Base-by-base conservation (phyloP, 768 basidiomycete species). In the Suillus spraguei region DNA sequence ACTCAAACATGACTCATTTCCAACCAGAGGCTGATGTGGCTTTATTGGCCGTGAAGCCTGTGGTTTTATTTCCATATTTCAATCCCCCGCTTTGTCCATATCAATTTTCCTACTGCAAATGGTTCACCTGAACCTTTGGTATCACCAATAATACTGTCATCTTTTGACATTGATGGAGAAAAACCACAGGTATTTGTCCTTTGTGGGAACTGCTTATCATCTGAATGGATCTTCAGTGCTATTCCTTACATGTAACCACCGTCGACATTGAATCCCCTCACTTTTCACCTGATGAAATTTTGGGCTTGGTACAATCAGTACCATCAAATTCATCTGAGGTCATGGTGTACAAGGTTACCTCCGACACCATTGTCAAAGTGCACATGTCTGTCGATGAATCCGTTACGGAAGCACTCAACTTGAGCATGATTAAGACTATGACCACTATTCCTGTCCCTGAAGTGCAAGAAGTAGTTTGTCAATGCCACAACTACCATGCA, bases 381-480 rank as follows among this genome's bases (percentile, higher is more conserved):
- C 32, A 20, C 50, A 2, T 52, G 9, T 10, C 3, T 5, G 17
- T 32, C 17, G 11, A 52, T 6, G 50, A 33, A 52, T 32, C 32
- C 17, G 17, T 33, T 8, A 52, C 50, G 16, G 50, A 52, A 32
- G 50, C 50, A 16, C 28, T 33, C 10, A 52, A 52, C 17, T 9
- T 52, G 50, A 33, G 50, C 32, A 52, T 52, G 50, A 11, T 52
- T 8, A 13, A 4, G 17, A 33, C 17, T 32, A 59, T 59, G 56
- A 39, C 56, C 2, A 24, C 56, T 35, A 59, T 59, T 14, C 56
- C 56, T 39, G 56, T 59, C 32, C 56, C 56, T 16, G 36, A 39
- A 17, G 56, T 59, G 22, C 36, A 5, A 16, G 13, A 59, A 58
- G 44, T 46, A 32, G 22, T 44, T n/a, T 7, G 14, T 41, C 5